A percentile compares a stretch with the other conserved stretches of the same genome.
phyloP scores from a whole-genome alignment of 495 filamentous ascomycete species.

The Lophium mytilinum region DNA sequence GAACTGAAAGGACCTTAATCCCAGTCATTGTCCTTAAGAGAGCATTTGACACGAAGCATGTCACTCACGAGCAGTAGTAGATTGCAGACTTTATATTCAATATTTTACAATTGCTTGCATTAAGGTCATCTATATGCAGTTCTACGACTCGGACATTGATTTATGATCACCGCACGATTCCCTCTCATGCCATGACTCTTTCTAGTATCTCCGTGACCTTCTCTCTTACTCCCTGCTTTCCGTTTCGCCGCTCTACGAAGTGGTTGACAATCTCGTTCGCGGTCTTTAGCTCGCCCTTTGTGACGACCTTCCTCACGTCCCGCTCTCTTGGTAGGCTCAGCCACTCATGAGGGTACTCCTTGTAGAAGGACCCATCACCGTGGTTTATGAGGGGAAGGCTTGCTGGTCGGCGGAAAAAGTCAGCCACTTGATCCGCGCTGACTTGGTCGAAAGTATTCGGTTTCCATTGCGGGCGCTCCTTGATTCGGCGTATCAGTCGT shows the following conservation, averaged over 20 bases:
- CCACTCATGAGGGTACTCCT: constrained; percentile 56
- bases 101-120: too few species aligned
- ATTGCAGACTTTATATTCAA: too few species aligned
- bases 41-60: too few species aligned
- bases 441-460: constrained; percentile 62
- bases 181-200: not conserved
- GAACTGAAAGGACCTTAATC: too few species aligned
- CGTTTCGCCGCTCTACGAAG: constrained; percentile 37
- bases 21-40: too few species aligned
- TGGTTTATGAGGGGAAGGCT: constrained; percentile 46
- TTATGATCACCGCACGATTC: too few species aligned
- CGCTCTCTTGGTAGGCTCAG: constrained; percentile 67
- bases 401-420: constrained; percentile 50
- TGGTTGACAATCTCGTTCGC: constrained; percentile 39
- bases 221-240: constrained; percentile 39
- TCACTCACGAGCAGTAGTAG: too few species aligned
- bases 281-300: constrained; percentile 28
- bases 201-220: constrained; percentile 39
- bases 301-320: constrained; percentile 54
- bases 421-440: constrained; percentile 41
- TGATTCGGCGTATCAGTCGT: constrained; percentile 54
- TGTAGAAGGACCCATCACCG: constrained; percentile 43
- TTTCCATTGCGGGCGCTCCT: constrained; percentile 56
- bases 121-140: too few species aligned
- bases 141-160: too few species aligned